Evolutionary conservation across 352 stramenopile species (phyloP).

Genomic region (Hyaloperonospora brassicae): DNA sequence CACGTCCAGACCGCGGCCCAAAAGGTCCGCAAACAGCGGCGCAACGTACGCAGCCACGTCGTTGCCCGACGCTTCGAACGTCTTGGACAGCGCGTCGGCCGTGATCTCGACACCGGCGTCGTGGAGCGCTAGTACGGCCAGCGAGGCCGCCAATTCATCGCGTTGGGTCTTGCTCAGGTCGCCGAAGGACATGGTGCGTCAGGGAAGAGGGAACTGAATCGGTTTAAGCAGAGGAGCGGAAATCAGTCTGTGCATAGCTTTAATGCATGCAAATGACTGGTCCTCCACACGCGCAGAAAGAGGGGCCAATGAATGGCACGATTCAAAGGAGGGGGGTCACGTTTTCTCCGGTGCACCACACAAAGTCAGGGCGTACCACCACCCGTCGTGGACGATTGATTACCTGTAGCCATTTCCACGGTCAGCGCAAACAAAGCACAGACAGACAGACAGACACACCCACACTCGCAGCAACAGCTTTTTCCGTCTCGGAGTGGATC

Average conservation of each 20-base stretch:
- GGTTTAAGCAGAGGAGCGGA: slow-evolving; percentile 76
- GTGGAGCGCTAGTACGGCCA: slow-evolving; percentile 74
- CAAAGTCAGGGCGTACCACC: too few species aligned
- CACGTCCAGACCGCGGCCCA: slow-evolving; percentile 71
- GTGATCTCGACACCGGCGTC: slow-evolving; percentile 70
- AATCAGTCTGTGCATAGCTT: slow-evolving; percentile 48
- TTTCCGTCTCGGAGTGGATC: too few species aligned
- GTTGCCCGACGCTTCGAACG: slow-evolving; percentile 72
- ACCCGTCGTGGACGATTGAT: too few species aligned
- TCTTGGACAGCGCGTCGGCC: slow-evolving; percentile 68
- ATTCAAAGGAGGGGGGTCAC: too few species aligned
- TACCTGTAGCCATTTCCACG: too few species aligned
- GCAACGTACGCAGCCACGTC: slow-evolving; percentile 71
- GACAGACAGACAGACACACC: too few species aligned
- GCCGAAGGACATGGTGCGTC: slow-evolving; percentile 76
- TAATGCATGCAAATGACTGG: slow-evolving; percentile 60
- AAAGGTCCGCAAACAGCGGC: slow-evolving; percentile 77
- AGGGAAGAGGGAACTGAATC: slow-evolving; percentile 77
- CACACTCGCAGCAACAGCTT: too few species aligned
- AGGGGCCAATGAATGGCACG: slow-evolving; percentile 13
- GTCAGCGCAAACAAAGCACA: too few species aligned
- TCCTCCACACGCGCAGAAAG: slow-evolving; percentile 20
- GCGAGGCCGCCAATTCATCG: slow-evolving; percentile 79
- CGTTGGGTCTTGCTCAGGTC: slow-evolving; percentile 75
- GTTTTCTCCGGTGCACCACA: too few species aligned